phyloP scores from a whole-genome alignment of 306 rosid species.

The Rosa persica region DNA sequence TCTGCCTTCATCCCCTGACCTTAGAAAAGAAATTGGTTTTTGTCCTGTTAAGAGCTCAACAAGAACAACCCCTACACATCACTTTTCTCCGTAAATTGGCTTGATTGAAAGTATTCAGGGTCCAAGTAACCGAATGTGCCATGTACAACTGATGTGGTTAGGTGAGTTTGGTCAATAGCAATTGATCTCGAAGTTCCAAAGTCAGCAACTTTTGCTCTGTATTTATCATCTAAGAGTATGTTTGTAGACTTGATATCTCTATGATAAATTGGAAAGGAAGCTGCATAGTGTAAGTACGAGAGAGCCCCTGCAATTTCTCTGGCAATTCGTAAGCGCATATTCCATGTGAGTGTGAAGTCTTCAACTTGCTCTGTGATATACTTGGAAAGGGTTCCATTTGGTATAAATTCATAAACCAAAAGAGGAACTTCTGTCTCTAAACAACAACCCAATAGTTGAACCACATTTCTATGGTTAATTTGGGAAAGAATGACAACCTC shows the following conservation, averaged over 20 bases:
- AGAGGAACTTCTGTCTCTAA: slow-evolving; percentile 8
- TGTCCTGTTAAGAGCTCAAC: slow-evolving; percentile 8
- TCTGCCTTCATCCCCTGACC: not conserved
- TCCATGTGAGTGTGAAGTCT: slow-evolving; percentile 5
- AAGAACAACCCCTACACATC: slow-evolving; percentile 8
- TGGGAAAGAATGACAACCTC: not conserved
- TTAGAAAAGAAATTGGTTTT: not conserved
- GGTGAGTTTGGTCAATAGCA: slow-evolving; percentile 5
- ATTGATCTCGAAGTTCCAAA: slow-evolving; percentile 12
- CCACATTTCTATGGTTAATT: not conserved
- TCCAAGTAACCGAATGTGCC: slow-evolving; percentile 12
- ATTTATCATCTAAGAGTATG: not conserved
- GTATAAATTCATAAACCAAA: slow-evolving; percentile 4
- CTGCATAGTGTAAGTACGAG: slow-evolving; percentile 8
- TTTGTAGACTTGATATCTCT: slow-evolving; percentile 13
- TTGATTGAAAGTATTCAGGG: not conserved
- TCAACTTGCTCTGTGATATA: not conserved
- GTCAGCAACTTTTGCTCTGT: not conserved
- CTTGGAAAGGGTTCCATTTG: slow-evolving; percentile 8
- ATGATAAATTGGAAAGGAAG: slow-evolving; percentile 16
- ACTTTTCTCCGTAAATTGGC: slow-evolving; percentile 5
- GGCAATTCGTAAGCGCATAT: slow-evolving; percentile 16
- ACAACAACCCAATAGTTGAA: not conserved
- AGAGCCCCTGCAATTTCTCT: slow-evolving; percentile 23
- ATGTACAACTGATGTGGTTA: not conserved